phyloP scores from a whole-genome alignment of 768 basidiomycete species.

The Lentinus brumalis region DNA sequence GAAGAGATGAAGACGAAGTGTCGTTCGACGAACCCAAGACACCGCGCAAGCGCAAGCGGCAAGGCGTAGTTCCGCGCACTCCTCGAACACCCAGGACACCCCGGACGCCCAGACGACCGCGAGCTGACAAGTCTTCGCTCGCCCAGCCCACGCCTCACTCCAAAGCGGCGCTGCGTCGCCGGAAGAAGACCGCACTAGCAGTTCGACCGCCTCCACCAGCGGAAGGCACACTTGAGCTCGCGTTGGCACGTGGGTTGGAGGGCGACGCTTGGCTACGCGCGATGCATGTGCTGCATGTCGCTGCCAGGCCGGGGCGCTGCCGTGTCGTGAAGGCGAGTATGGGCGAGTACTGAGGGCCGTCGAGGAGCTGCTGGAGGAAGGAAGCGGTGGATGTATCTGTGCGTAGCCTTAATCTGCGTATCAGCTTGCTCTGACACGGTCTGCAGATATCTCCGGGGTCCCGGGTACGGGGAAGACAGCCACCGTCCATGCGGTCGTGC shows the following conservation, averaged over 20 bases:
- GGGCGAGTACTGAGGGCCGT: conserved; percentile 72
- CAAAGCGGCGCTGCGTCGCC: conserved; percentile 61
- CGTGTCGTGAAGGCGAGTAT: conserved; percentile 89
- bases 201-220: conserved; percentile 38
- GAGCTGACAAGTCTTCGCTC: conserved; percentile 36
- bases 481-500: conserved; percentile 90
- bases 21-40: conserved; percentile 43
- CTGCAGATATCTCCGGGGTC: conserved; percentile 91
- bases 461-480: conserved; percentile 99
- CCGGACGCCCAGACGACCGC: conserved; percentile 18
- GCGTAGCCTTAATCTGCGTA: conserved; percentile 33
- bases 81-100: conserved; percentile 18
- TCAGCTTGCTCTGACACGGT: neutral
- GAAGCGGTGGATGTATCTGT: conserved; percentile 96
- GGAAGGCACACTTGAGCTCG: conserved; percentile 37
- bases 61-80: conserved; percentile 18
- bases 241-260: conserved; percentile 21
- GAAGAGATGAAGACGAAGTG: conserved; percentile 20
- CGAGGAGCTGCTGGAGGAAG: conserved; percentile 86
- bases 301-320: conserved; percentile 88
- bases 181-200: conserved; percentile 40
- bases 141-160: conserved; percentile 77
- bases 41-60: conserved; percentile 56
- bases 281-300: conserved; percentile 91
- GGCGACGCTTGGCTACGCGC: conserved; percentile 81